Evolutionary conservation across 78 protist genomes (phyloP), one percentile per base, ranked within the genome.

Genomic region (Paulinella micropora): DNA sequence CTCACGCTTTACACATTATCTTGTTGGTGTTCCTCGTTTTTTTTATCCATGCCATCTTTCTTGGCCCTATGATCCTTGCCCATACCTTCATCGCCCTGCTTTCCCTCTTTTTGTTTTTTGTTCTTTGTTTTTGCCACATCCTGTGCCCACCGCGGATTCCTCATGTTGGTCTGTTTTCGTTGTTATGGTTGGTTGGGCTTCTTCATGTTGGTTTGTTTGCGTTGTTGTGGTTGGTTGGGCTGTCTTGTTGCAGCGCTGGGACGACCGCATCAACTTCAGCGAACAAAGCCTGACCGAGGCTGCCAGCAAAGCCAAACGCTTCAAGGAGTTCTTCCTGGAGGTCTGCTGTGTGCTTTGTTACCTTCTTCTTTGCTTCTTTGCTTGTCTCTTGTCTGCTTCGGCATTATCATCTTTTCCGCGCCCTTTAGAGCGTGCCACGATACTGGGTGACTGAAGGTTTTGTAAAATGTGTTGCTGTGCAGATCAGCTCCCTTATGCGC

Each of bases 321-420:
- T 96, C 37, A 64, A 86, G n/a, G 96, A 93, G 37, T 97, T 94
- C 91, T 97, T 97, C 95, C 94, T 89, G 81, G 93, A 41, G 28
- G 95, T 94, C 89, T 82, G 93, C 38, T 88, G 37, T 31, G 1
- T 89, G 40, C 34, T 86, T 34, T 77, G 96, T 37, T 86, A 81
- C 34, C 31, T 34, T 9, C 4, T n/a, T n/a, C n/a, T n/a, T n/a
- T n/a, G n/a, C n/a, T n/a, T n/a, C n/a, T n/a, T n/a, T n/a, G n/a
- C n/a, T n/a, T n/a, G n/a, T n/a, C 2, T 1, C 38, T 41, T 90
- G 67, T 9, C 38, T 67, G 83, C 1, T 4, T 79, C 9, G 39
- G 82, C n/a, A n/a, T n/a, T n/a, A n/a, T n/a, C n/a, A n/a, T n/a
- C n/a, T 41, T 41, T 41, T 69, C 4, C 37, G 39, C 34, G 29